Conservation (phyloP, 139 green algal species). For the Haematococcus lacustris region DNA sequence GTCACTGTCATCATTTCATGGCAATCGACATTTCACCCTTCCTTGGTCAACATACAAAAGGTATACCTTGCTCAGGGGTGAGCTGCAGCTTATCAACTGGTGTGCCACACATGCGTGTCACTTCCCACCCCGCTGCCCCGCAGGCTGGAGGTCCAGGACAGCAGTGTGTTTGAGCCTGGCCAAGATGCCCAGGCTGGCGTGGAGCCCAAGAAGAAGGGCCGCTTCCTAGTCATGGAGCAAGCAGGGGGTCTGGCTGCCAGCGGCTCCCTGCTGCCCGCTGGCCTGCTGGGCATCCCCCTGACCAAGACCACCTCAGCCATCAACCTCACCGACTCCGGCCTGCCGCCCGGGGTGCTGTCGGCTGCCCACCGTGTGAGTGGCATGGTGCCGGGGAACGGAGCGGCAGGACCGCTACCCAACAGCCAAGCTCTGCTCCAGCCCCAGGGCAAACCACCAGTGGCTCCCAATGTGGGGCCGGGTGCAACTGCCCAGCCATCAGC, state of each 20-base stretch:
- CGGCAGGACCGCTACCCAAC: neutral
- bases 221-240: conserved; percentile 79
- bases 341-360: neutral
- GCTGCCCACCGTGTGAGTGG: neutral
- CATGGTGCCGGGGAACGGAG: neutral
- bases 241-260: too few relatives aligned
- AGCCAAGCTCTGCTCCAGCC: neutral
- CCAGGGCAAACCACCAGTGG: conserved; percentile 19
- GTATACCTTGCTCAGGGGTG: neutral
- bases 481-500: neutral
- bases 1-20: neutral
- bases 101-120: too few relatives aligned
- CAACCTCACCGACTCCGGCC: conserved; percentile 18
- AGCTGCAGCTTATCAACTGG: neutral
- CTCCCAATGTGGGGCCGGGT: neutral
- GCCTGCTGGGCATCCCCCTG: too few relatives aligned
- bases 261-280: too few relatives aligned
- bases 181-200: neutral
- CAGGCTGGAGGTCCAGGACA: conserved; percentile 6
- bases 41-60: neutral
- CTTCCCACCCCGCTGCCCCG: too few relatives aligned
- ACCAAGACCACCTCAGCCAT: conserved; percentile 21
- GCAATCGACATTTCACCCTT: neutral
- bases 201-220: conserved; percentile 55
- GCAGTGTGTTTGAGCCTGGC: neutral